phyloP scores from a whole-genome alignment of 768 basidiomycete species.

The Amanita polypyramis region DNA sequence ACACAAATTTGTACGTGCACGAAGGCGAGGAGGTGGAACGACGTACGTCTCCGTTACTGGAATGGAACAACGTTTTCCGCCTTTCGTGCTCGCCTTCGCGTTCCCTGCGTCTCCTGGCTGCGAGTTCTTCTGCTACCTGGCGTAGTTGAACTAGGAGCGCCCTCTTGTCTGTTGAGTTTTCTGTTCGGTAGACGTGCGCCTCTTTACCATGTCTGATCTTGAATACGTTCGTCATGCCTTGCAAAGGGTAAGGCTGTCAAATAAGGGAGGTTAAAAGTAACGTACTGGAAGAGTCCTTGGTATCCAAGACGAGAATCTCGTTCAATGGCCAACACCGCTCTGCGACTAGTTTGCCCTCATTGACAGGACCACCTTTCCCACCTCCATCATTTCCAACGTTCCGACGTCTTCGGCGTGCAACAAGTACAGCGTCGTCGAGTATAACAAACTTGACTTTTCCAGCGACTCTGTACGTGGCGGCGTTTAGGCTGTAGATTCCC shows the following conservation, averaged over 20 bases:
- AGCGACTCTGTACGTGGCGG: slow-evolving; percentile 90
- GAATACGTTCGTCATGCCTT: slow-evolving; percentile 90
- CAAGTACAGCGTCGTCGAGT: slow-evolving; percentile 83
- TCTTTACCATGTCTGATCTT: slow-evolving; percentile 92
- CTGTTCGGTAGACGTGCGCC: slow-evolving; percentile 87
- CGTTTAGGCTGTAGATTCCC: slow-evolving; percentile 73
- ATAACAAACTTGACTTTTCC: slow-evolving; percentile 84
- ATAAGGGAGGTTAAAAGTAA: slow-evolving; percentile 4
- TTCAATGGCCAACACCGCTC: slow-evolving; percentile 89
- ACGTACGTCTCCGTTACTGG: slow-evolving; percentile 29
- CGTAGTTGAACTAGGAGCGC: slow-evolving; percentile 76
- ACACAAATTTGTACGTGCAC: background rate
- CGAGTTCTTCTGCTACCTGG: slow-evolving; percentile 86
- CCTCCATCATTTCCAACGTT: slow-evolving; percentile 34
- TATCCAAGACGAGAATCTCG: slow-evolving; percentile 92
- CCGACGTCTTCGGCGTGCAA: slow-evolving; percentile 67
- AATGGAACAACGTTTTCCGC: slow-evolving; percentile 65
- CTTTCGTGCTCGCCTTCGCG: slow-evolving; percentile 90
- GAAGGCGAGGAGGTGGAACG: background rate
- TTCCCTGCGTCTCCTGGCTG: slow-evolving; percentile 83
- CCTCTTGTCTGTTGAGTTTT: slow-evolving; percentile 77
- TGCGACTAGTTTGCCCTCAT: slow-evolving; percentile 76
- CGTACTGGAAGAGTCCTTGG: slow-evolving; percentile 88
- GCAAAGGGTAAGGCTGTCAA: slow-evolving; percentile 5
- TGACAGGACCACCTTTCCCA: slow-evolving; percentile 29